Conservation (phyloP, 768 basidiomycete genomes). For the Megacollybia marginata region DNA sequence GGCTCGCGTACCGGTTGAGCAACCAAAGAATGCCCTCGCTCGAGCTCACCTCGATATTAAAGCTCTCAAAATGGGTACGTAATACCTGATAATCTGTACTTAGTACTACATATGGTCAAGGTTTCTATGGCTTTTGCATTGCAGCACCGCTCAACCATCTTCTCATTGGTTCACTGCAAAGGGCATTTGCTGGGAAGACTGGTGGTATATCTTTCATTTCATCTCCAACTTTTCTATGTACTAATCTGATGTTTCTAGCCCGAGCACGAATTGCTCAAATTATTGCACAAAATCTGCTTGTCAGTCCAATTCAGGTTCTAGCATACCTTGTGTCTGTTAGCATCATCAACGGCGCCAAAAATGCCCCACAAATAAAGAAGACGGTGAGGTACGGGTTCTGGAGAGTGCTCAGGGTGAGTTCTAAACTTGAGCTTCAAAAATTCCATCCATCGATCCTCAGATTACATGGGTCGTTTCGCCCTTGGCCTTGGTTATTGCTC, state of each 20-base stretch:
- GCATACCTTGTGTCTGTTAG: constrained; percentile 78
- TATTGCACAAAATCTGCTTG: constrained; percentile 65
- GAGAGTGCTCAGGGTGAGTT: constrained; percentile 59
- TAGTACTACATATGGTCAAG: too few species aligned
- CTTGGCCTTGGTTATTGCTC: constrained; percentile 65
- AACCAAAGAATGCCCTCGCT: constrained; percentile 47
- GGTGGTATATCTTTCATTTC: constrained; percentile 16
- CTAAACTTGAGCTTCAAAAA: too few species aligned
- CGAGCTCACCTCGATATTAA: constrained; percentile 55
- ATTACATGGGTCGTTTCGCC: constrained; percentile 79
- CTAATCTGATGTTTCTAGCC: too few species aligned
- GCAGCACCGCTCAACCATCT: constrained; percentile 77
- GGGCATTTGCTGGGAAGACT: constrained; percentile 68
- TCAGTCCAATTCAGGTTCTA: constrained; percentile 66
- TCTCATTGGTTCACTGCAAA: constrained; percentile 68
- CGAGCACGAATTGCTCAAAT: constrained; percentile 65
- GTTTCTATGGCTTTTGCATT: constrained; percentile 72
- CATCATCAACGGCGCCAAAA: constrained; percentile 73
- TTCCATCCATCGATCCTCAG: constrained; percentile 34
- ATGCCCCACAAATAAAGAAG: constrained; percentile 52
- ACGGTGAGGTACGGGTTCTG: constrained; percentile 71
- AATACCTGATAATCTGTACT: too few species aligned
- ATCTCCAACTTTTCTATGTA: too few species aligned
- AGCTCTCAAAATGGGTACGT: constrained; percentile 66
- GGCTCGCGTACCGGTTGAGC: constrained; percentile 49